Evolutionary conservation across 495 filamentous ascomycete species (phyloP), one percentile per base, ranked within the genome.

Genomic region (Aeminium ludgeri): DNA sequence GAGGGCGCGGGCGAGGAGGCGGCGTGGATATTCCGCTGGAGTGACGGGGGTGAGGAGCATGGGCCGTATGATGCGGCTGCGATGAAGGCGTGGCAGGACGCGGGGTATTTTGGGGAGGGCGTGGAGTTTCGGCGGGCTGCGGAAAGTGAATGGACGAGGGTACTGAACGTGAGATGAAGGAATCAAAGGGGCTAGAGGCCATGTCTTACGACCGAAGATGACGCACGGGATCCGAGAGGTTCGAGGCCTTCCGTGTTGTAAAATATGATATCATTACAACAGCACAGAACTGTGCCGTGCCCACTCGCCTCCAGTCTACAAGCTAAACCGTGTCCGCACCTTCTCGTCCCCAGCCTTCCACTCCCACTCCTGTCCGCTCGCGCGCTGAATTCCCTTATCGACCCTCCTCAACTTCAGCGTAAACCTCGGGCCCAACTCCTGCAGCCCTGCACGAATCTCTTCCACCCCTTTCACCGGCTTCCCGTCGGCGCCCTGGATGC

Each of bases 291-390:
- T n/a, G n/a, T n/a, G n/a, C n/a, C n/a, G n/a, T n/a, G n/a, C n/a
- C n/a, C n/a, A n/a, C n/a, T n/a, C n/a, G n/a, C n/a, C n/a, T n/a
- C n/a, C n/a, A n/a, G 7, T 6, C 33, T 35, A 95, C 41, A 96
- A 67, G 57, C 87, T 84, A 59, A 96, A 97, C 62, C 78, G 79
- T 43, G 86, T 97, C 53, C 89, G 68, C 61, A 77, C 59, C 65
- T 93, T 95, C 65, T 97, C 89, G 78, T 86, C 86, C 58, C 72
- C 70, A 3, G 78, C 78, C 63, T 89, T 83, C 87, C 87, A 96
- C 55, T 89, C 72, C 86, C 89, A 96, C 55, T 87, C 82, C 55
- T 85, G 82, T 20, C 84, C 85, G 57, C 73, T 78, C 16, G 68
- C 72, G 43, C 76, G 65, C 44, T 86, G 84, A 33, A 97, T 76